Conservation (phyloP, 2,329 filamentous ascomycete genomes). For the Xylariales sp. region DNA sequence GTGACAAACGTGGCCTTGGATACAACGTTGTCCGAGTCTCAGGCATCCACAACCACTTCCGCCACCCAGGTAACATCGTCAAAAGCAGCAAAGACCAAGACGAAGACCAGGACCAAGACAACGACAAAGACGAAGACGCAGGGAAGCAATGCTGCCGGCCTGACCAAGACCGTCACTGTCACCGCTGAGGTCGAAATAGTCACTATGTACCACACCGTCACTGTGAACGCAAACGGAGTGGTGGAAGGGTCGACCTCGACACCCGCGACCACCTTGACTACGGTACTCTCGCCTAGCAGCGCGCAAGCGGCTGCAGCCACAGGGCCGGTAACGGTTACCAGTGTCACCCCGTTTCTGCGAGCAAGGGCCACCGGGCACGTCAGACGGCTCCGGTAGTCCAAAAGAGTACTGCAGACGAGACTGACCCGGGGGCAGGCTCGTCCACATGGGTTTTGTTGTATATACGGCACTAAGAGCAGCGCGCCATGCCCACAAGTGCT, state of each 20-base stretch:
- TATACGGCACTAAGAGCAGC: too few relatives aligned
- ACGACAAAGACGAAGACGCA: too few relatives aligned
- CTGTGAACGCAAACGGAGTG: constrained; percentile 16
- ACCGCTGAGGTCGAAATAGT: constrained; percentile 34
- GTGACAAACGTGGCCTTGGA: constrained; percentile 13
- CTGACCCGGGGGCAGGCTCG: background rate
- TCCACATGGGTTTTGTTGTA: too few relatives aligned
- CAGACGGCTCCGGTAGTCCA: constrained; percentile 4
- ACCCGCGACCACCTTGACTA: constrained; percentile 4
- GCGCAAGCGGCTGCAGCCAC: constrained; percentile 4
- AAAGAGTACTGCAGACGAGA: background rate
- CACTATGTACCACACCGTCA: constrained; percentile 32
- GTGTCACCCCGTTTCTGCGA: constrained; percentile 21
- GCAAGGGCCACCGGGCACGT: constrained; percentile 19
- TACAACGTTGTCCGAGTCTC: too few relatives aligned
- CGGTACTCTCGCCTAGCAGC: constrained; percentile 4
- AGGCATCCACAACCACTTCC: too few relatives aligned
- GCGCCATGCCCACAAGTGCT: too few relatives aligned
- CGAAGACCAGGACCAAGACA: too few relatives aligned
- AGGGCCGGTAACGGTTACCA: constrained; percentile 2
- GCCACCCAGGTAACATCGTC: too few relatives aligned
- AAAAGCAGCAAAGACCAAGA: too few relatives aligned
- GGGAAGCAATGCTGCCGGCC: constrained; percentile 9
- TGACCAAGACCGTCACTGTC: constrained; percentile 36
- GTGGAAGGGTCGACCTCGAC: constrained; percentile 5